A percentile compares a stretch with the other conserved stretches of the same genome.
phyloP scores from a whole-genome alignment of 208 protist genomes.

The Acanthamoeba polyphaga region DNA sequence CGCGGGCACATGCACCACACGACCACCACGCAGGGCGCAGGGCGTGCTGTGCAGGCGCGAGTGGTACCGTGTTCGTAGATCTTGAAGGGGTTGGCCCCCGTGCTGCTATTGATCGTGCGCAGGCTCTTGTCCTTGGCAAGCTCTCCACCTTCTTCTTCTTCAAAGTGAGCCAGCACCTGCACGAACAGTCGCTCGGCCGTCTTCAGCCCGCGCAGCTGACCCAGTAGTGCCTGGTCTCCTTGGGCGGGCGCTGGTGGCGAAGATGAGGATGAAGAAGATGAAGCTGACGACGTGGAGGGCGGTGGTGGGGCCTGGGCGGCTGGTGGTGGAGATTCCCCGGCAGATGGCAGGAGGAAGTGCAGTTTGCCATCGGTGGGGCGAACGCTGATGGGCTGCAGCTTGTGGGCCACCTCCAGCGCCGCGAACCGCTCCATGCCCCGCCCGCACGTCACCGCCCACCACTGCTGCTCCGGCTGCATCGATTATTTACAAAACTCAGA shows the following conservation, averaged over 20 bases:
- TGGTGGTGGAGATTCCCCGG: neutral
- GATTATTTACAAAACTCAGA: neutral
- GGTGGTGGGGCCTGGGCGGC: neutral
- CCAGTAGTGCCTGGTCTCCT: neutral
- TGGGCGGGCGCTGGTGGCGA: too few species aligned
- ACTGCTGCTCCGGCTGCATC: neutral
- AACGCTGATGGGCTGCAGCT: neutral
- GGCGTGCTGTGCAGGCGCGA: neutral
- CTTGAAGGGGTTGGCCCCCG: neutral
- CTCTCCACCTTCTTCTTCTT: neutral
- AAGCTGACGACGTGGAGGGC: neutral
- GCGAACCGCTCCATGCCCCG: constrained; percentile 70
- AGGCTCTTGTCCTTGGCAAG: neutral
- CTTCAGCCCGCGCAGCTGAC: constrained; percentile 4
- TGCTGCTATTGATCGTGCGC: neutral
- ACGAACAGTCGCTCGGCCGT: constrained; percentile 67
- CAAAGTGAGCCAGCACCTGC: constrained; percentile 55
- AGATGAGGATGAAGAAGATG: neutral
- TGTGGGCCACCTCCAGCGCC: constrained; percentile 20
- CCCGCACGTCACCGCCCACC: constrained; percentile 60
- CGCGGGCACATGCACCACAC: neutral
- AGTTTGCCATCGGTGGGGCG: constrained; percentile 50
- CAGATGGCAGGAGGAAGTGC: constrained; percentile 10
- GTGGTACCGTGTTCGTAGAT: constrained; percentile 23
- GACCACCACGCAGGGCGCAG: neutral